phyloP scores from a whole-genome alignment of 495 filamentous ascomycete species.

The Penicillium waksmanii region DNA sequence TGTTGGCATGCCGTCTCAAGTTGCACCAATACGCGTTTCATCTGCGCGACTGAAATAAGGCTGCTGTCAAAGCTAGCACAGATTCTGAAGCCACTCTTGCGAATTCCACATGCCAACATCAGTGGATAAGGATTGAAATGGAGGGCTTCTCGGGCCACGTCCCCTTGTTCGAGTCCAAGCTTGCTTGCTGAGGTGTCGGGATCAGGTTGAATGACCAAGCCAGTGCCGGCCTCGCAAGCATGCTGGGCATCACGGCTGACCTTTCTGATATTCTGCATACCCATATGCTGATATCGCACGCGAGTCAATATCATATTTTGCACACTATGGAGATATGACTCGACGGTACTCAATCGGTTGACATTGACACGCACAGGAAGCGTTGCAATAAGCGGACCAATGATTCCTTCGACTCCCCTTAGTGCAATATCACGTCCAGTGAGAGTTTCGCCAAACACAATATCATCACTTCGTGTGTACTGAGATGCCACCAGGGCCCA shows the following conservation, averaged over 20 bases:
- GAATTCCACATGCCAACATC: conserved; percentile 64
- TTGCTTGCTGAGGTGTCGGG: conserved; percentile 50
- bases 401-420: conserved; percentile 48
- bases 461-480: conserved; percentile 57
- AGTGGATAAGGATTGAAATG: conserved; percentile 71
- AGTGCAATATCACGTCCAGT: conserved; percentile 52
- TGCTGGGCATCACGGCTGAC: conserved; percentile 63
- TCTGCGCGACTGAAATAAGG: conserved; percentile 41
- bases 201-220: conserved; percentile 55
- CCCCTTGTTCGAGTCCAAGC: conserved; percentile 55
- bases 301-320: conserved; percentile 56
- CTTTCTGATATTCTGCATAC: conserved; percentile 69
- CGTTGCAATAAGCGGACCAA: conserved; percentile 66
- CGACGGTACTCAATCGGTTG: conserved; percentile 30
- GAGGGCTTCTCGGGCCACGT: conserved; percentile 63
- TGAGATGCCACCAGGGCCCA: conserved; percentile 62
- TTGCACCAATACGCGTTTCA: conserved; percentile 48
- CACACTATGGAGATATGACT: conserved; percentile 46
- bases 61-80: conserved; percentile 66
- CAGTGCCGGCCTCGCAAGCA: conserved; percentile 67
- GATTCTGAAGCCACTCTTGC: conserved; percentile 57
- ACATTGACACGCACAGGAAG: conserved; percentile 60
- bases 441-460: conserved; percentile 63
- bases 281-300: conserved; percentile 67
- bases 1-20: conserved; percentile 39